Evolutionary conservation across 331 rosid genomes (phyloP).

Genomic region (Acacia concinna): DNA sequence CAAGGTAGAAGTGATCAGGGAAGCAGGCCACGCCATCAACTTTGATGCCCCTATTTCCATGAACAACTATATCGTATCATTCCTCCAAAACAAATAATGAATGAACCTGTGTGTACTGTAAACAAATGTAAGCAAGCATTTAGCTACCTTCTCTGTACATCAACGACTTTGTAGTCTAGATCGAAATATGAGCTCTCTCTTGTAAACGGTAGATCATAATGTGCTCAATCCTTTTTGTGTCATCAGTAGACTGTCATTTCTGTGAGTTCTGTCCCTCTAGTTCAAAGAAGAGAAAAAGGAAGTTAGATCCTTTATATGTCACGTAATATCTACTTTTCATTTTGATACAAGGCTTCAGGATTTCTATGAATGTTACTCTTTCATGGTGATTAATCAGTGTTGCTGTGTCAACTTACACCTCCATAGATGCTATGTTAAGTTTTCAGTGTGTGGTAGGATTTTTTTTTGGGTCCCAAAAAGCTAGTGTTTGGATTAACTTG

Average conservation of each 20-base stretch:
- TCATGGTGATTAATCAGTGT: too few relatives aligned
- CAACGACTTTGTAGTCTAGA: neutral
- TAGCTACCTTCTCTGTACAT: neutral
- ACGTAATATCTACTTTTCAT: neutral
- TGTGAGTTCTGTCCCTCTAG: neutral
- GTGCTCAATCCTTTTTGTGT: too few relatives aligned
- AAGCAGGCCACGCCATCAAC: conserved; percentile 41
- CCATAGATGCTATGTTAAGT: too few relatives aligned
- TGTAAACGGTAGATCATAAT: neutral
- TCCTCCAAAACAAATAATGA: conserved; percentile 1
- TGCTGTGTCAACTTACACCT: too few relatives aligned
- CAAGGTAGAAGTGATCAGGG: conserved; percentile 38
- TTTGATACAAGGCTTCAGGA: too few relatives aligned
- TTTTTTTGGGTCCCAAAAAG: too few relatives aligned
- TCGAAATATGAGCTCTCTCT: neutral
- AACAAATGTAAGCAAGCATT: neutral
- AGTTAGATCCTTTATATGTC: neutral
- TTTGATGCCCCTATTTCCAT: conserved; percentile 31
- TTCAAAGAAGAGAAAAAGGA: neutral
- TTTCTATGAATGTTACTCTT: too few relatives aligned
- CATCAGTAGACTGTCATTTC: too few relatives aligned
- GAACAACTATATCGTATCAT: conserved; percentile 35
- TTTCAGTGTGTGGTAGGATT: too few relatives aligned
- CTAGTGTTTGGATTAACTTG: too few relatives aligned
- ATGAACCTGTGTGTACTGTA: neutral